phyloP scores from a whole-genome alignment of 345 rosid species.

The Passiflora organensis region DNA sequence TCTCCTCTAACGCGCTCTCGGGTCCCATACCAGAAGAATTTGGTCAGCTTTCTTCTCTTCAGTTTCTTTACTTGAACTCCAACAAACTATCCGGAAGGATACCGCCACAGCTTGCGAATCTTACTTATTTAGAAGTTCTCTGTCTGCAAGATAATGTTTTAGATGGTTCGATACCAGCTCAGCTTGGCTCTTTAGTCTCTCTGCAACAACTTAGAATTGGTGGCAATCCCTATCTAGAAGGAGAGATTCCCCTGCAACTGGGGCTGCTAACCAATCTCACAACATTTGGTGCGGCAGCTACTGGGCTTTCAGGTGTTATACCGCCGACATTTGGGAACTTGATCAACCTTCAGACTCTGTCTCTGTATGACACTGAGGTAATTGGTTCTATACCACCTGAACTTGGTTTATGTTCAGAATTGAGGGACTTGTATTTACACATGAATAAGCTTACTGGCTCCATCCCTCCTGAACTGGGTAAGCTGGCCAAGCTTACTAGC shows the following conservation, averaged over 20 bases:
- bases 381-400: slow-evolving; percentile 75
- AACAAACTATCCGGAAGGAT: slow-evolving; percentile 66
- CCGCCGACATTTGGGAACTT: slow-evolving; percentile 80
- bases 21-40: slow-evolving; percentile 71
- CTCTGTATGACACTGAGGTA: slow-evolving; percentile 81
- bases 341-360: slow-evolving; percentile 76
- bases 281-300: slow-evolving; percentile 88
- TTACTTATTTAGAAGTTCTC: slow-evolving; percentile 60
- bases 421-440: slow-evolving; percentile 85
- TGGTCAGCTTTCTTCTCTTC: slow-evolving; percentile 67
- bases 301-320: slow-evolving; percentile 74
- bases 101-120: slow-evolving; percentile 63
- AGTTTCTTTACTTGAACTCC: slow-evolving; percentile 77
- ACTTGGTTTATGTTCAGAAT: slow-evolving; percentile 66
- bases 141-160: slow-evolving; percentile 83
- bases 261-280: slow-evolving; percentile 76
- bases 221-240: slow-evolving; percentile 74
- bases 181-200: slow-evolving; percentile 64
- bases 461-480: slow-evolving; percentile 71
- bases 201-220: slow-evolving; percentile 82
- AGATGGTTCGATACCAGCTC: slow-evolving; percentile 80
- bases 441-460: slow-evolving; percentile 93
- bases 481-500: slow-evolving; percentile 83
- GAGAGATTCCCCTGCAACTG: slow-evolving; percentile 69
- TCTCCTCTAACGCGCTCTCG: slow-evolving; percentile 80